These are phyloP conservation scores for Echium plantagineum DNA, from an alignment of 257 asterid species.

Conservation along the genomic window DNA sequence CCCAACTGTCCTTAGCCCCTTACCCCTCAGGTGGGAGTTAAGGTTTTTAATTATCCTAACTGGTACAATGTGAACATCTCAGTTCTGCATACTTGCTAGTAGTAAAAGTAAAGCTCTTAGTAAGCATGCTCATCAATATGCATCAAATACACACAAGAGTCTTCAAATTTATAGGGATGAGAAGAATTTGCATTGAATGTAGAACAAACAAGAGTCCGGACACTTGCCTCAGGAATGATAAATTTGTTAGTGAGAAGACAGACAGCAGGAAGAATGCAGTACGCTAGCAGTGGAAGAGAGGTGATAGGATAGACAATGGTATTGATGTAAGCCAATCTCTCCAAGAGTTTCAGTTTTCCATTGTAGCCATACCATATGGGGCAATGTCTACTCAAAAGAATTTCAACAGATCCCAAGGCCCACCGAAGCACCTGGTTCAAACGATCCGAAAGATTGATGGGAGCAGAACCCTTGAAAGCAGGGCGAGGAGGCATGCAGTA, in stretches of 20 bases:
- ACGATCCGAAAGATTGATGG: constrained; percentile 91
- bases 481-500: constrained; percentile 90
- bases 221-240: constrained; percentile 36
- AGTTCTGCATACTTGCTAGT: neutral
- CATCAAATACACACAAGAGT: no score
- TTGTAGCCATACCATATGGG: constrained; percentile 88
- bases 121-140: constrained; percentile 1
- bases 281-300: constrained; percentile 70
- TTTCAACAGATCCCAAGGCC: constrained; percentile 92
- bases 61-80: neutral
- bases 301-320: constrained; percentile 83
- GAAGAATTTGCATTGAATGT: no score
- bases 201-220: no score
- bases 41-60: neutral
- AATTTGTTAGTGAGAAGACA: constrained; percentile 83
- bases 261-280: constrained; percentile 79
- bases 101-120: constrained; percentile 28
- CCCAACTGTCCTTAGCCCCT: no score
- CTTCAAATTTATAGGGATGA: no score
- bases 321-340: constrained; percentile 78
- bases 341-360: constrained; percentile 54
- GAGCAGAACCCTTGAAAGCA: constrained; percentile 92
- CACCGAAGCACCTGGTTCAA: constrained; percentile 90
- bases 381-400: constrained; percentile 80
- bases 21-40: no score